Conservation (phyloP, 78 protist genomes). For the Anaeramoeba flamelloides region DNA sequence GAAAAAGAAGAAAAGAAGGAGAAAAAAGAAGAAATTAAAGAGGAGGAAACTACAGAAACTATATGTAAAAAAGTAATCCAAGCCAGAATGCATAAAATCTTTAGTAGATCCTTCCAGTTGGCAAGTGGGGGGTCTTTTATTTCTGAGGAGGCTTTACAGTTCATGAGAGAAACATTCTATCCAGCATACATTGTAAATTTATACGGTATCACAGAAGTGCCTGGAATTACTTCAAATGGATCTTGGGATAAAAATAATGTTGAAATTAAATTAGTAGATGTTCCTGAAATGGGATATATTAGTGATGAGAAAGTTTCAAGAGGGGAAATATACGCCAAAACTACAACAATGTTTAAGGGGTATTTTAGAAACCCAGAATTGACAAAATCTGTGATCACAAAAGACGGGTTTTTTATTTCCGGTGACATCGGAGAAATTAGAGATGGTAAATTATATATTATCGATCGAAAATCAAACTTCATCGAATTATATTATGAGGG, state of each 20-base stretch:
- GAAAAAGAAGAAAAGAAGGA: not conserved
- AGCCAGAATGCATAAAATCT: not conserved
- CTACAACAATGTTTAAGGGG: not conserved
- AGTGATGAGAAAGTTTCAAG: not conserved
- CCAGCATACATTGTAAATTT: not conserved
- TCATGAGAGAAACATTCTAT: not conserved
- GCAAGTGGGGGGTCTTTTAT: not conserved
- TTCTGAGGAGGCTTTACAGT: not conserved
- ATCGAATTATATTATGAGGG: not conserved
- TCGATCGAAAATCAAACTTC: not conserved
- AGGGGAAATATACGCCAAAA: not conserved
- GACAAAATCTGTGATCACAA: not conserved
- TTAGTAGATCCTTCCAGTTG: not conserved
- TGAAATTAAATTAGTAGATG: not conserved
- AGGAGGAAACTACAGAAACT: not conserved
- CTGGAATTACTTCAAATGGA: not conserved
- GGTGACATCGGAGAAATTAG: not conserved
- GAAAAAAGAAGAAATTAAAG: not conserved
- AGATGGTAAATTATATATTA: not conserved
- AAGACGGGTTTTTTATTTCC: not conserved
- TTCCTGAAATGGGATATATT: not conserved
- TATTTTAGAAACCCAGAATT: not conserved
- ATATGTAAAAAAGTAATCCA: not conserved
- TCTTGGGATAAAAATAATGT: not conserved
- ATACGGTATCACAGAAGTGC: not conserved